Evolutionary conservation across 73 alveolate genomes (phyloP), one percentile per base, ranked within the genome.

Genomic region (Symbiodinium pilosum): DNA sequence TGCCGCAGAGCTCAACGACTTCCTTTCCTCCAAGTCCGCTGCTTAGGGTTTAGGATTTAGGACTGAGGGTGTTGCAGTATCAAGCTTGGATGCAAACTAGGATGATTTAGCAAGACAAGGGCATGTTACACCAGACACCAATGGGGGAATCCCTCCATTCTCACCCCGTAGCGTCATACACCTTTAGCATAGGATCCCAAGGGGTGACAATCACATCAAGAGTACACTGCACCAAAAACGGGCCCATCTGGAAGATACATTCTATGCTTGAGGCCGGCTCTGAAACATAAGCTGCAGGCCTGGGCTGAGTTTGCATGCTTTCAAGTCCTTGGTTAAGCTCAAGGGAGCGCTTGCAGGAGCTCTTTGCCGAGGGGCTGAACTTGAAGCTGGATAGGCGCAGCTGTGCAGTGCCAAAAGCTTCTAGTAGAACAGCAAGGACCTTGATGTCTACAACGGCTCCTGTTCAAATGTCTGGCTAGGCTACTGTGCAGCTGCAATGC

Each of bases 351-450:
- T 0, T 30, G 44, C 85, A 73, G 85, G 85, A 73, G 85, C 85
- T 73, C 43, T 73, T n/a, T n/a, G 85, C 85, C 5, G 85, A 73
- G 28, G 85, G 85, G 85, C 85, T 73, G 44, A 73, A 73, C 43
- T 36, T 32, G 30, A 73, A 73, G 85, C 34, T 73, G 44, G 43
- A 73, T 8, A 73, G 85, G 85, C 85, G 85, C 44, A 8, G 77
- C 77, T 47, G 6, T 47, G 59, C 81, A 64, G 9, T 56, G 26
- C 26, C 75, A 56, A 5, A 20, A 16, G 26, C 11, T 3, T 6
- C 21, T 14, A 47, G 59, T 9, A 6, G 40, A 26, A 64, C 24
- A 5, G 38, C 40, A 26, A 24, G 77, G 77, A 47, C 59, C 14
- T 14, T 47, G 59, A 6, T 9, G 59, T n/a, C 59, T 47, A 14